Conservation (phyloP, 2,329 filamentous ascomycete genomes). For the Trichoderma pleuroti region DNA sequence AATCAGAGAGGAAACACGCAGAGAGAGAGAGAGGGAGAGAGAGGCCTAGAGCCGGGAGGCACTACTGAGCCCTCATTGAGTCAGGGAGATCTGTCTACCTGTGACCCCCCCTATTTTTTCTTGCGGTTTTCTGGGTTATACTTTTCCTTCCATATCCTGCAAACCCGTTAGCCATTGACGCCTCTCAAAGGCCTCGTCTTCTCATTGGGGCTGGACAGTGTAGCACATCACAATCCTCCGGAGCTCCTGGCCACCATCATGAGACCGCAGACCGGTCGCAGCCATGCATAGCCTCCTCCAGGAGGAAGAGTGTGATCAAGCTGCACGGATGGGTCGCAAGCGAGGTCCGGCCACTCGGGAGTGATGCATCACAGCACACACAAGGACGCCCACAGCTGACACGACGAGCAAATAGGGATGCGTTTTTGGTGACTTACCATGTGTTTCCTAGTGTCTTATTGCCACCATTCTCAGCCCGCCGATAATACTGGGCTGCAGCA, state of each 20-base stretch:
- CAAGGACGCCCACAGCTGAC: conserved; percentile 2
- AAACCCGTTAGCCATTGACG: not conserved
- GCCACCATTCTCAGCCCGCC: conserved; percentile 82
- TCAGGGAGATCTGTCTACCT: not conserved
- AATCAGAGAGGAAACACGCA: not conserved
- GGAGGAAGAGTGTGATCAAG: not conserved
- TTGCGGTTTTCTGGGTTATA: conserved; percentile 58
- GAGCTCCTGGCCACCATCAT: conserved; percentile 4
- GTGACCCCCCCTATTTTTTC: conserved; percentile 29
- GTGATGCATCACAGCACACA: not conserved
- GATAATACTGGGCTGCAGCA: conserved; percentile 83
- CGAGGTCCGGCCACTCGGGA: conserved; percentile 1
- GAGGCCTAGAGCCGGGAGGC: not conserved
- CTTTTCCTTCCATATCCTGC: conserved; percentile 98
- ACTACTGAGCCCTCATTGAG: not conserved
- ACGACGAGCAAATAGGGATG: conserved; percentile 17
- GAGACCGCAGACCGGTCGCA: conserved; percentile 2
- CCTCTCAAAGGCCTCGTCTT: not conserved
- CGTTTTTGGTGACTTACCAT: conserved; percentile 63
- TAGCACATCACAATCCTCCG: conserved; percentile 4
- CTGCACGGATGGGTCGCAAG: not conserved
- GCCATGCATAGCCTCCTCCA: not conserved
- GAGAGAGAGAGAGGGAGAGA: not conserved
- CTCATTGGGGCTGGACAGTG: not conserved
- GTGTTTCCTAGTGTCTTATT: conserved; percentile 90